Conservation (phyloP, 352 stramenopile genomes). For the Globisporangium parvum region DNA sequence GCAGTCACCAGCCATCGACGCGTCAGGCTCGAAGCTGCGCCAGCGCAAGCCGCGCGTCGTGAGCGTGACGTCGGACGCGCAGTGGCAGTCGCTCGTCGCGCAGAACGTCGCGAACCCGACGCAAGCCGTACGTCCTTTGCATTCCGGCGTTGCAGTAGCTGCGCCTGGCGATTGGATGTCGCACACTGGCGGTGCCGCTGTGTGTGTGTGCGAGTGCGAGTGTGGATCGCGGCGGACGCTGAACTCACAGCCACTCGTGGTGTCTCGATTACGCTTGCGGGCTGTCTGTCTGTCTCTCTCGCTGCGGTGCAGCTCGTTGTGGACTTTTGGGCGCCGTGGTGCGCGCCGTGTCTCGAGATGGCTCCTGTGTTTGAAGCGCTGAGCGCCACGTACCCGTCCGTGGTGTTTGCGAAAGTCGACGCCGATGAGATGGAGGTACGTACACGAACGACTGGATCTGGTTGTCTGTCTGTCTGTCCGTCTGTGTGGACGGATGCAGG, state of each 20-base stretch:
- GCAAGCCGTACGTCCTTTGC: constrained; percentile 26
- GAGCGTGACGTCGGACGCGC: constrained; percentile 38
- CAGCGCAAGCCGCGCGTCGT: constrained; percentile 52
- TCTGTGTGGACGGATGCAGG: no score
- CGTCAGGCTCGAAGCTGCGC: constrained; percentile 28
- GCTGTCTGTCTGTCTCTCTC: background rate
- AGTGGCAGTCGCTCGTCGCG: constrained; percentile 46
- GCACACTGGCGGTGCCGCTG: no score
- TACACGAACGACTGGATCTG: background rate
- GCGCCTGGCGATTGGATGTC: background rate
- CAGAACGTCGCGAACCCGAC: constrained; percentile 37
- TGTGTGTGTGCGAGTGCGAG: background rate
- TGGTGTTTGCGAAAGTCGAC: background rate
- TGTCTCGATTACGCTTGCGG: constrained; percentile 10
- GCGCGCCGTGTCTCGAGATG: background rate
- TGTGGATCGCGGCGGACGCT: background rate
- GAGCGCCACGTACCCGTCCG: background rate
- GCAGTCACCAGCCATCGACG: constrained; percentile 3
- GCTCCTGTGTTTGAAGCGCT: background rate
- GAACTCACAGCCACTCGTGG: constrained; percentile 1
- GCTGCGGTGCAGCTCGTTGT: constrained; percentile 50
- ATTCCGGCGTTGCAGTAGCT: background rate
- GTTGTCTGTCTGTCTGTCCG: background rate
- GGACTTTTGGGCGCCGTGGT: constrained; percentile 59
- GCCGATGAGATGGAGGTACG: background rate